Conservation (phyloP, 495 filamentous ascomycete genomes). For the Penicillium cataractarum region DNA sequence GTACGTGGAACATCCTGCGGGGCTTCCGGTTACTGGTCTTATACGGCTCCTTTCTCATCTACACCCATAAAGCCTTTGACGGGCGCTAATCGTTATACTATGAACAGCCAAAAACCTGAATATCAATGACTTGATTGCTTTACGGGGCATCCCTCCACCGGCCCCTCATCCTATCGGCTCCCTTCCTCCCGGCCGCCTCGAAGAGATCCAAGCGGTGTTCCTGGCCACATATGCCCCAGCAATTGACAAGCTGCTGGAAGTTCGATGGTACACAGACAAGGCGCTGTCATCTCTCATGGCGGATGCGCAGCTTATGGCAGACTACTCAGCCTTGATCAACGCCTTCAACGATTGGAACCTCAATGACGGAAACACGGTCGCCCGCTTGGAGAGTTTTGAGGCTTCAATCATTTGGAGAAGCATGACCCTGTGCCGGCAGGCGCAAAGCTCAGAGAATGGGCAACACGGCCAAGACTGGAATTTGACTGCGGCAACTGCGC, state of each 20-base stretch:
- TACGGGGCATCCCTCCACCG: slow-evolving; percentile 65
- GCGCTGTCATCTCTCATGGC: slow-evolving; percentile 56
- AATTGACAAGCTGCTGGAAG: slow-evolving; percentile 80
- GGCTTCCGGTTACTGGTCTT: not conserved
- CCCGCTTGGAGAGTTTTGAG: slow-evolving; percentile 65
- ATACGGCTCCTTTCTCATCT: not conserved
- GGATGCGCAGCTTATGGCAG: slow-evolving; percentile 61
- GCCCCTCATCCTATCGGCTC: slow-evolving; percentile 59
- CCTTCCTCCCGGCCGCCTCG: slow-evolving; percentile 54
- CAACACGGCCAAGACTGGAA: slow-evolving; percentile 50
- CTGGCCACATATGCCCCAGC: slow-evolving; percentile 75
- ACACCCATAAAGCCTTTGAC: not conserved
- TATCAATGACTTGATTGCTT: slow-evolving; percentile 73
- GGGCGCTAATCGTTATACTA: slow-evolving; percentile 15
- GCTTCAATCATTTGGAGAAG: slow-evolving; percentile 74
- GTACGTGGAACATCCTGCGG: slow-evolving; percentile 28
- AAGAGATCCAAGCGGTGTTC: slow-evolving; percentile 76
- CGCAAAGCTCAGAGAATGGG: slow-evolving; percentile 41
- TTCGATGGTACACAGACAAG: slow-evolving; percentile 73
- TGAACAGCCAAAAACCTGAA: slow-evolving; percentile 67
- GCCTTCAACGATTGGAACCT: slow-evolving; percentile 50
- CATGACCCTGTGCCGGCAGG: slow-evolving; percentile 52
- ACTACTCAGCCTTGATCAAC: slow-evolving; percentile 63
- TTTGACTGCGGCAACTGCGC: slow-evolving; percentile 62
- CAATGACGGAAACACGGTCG: slow-evolving; percentile 42